Evolutionary conservation across 1,284 basidiomycete genomes (phyloP), one percentile per base, ranked within the genome.

Genomic region (Trametes polyzona): DNA sequence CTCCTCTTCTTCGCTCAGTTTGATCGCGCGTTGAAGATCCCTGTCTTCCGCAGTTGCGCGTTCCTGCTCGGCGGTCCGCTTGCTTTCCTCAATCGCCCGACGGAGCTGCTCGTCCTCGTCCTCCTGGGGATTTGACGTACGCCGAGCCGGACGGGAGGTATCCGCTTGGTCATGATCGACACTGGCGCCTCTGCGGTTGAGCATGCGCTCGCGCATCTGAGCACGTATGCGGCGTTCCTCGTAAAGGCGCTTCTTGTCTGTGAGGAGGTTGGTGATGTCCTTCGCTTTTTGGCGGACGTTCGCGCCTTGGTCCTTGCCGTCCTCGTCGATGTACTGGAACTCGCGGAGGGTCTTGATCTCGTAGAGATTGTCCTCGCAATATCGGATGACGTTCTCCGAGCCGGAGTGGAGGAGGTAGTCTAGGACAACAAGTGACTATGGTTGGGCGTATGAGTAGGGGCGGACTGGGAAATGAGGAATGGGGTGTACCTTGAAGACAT

Each of bases 241-340:
- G 5, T 90, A 82, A 46, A 99, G 81, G 14, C 93, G 82, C 1
- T 80, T 76, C 61, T 96, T 89, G 72, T 98, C 96, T 69, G 86
- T 79, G 10, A 99, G 82, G 3, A 99, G 82, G 70, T 94, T 94
- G 40, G 95, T 95, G 72, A 99, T 96, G 69, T 98, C 96, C 73
- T 97, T 98, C 2, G 96, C 97, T 76, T 98, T 98, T 70, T 96
- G 93, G 32, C 97, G 87, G 21, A 99, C 95, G 74, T 98, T 98
- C 36, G 92, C 92, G 36, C 97, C 96, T 69, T 96, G 93, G 71
- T 99, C 97, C 71, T 93, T 93, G 49, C 88, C 91, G 41, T 88
- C 85, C 66, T 98, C 96, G 75, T 98, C 96, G 56, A 96, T 78
- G 71, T 92, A 96, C 69, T 98, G 95, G 75, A 99, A 99, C 74